These are phyloP conservation scores for Ophiostoma perfectum DNA, from an alignment of 2,329 filamentous ascomycete species.

Conservation along the genomic window DNA sequence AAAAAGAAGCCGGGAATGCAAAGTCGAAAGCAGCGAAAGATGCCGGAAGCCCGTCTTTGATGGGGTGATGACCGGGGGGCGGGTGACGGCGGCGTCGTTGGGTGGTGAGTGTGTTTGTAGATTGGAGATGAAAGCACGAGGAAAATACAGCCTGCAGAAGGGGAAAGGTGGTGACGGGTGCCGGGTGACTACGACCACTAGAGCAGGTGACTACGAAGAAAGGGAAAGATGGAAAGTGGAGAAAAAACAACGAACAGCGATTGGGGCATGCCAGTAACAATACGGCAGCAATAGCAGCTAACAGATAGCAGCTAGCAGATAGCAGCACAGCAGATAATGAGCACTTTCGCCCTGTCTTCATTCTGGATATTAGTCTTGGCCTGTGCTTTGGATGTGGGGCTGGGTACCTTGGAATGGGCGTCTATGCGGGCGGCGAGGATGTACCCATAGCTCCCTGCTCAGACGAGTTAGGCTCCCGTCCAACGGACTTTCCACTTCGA, in stretches of 20 bases:
- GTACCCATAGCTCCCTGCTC: not conserved
- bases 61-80: conserved; percentile 8
- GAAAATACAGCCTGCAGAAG: conserved; percentile 12
- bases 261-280: conserved; percentile 9
- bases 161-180: conserved; percentile 14
- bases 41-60: conserved; percentile 7
- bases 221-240: conserved; percentile 11
- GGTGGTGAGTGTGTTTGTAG: conserved; percentile 7
- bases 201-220: conserved; percentile 7
- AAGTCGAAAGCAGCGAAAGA: not conserved
- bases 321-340: not conserved
- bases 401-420: not conserved
- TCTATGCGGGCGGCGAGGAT: not conserved
- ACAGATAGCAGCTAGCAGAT: not conserved
- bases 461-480: not conserved
- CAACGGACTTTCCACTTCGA: not conserved
- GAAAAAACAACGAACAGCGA: conserved; percentile 6
- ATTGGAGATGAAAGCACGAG: conserved; percentile 11
- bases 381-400: not conserved
- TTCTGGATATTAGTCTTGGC: not conserved
- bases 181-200: conserved; percentile 12
- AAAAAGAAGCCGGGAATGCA: not conserved
- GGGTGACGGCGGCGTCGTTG: conserved; percentile 6
- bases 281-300: not conserved
- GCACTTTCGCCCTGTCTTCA: not conserved